Percentiles rank a stretch among this genome's conserved stretches.
phyloP scores from a whole-genome alignment of 2,329 filamentous ascomycete species.

The Stagonosporopsis chrysanthemi region DNA sequence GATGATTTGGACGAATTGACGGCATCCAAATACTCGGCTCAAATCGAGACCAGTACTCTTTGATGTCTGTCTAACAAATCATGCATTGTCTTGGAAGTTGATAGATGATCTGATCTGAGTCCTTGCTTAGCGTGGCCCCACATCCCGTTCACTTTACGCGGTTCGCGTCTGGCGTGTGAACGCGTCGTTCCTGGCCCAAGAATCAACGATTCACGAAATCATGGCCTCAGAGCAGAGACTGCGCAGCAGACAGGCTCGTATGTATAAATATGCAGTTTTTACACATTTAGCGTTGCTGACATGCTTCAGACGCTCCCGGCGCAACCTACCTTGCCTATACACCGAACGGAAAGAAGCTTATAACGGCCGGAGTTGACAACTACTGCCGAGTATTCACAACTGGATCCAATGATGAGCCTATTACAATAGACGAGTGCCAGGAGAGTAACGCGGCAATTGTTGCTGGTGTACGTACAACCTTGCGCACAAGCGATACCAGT shows the following conservation, averaged over 20 bases:
- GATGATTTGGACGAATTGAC: too few species aligned
- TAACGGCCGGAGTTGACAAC: constrained; percentile 93
- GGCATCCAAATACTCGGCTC: not conserved
- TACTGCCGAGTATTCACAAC: constrained; percentile 92
- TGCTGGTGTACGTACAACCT: constrained; percentile 62
- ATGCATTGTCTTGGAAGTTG: not conserved
- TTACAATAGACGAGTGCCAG: constrained; percentile 87
- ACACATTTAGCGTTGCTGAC: constrained; percentile 1
- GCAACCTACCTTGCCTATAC: constrained; percentile 89
- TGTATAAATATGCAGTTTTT: constrained; percentile 17
- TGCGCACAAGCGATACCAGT: not conserved
- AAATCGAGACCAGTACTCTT: too few species aligned
- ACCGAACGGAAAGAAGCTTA: constrained; percentile 81
- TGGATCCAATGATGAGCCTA: constrained; percentile 89
- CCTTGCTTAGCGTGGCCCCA: constrained; percentile 14
- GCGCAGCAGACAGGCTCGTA: constrained; percentile 45
- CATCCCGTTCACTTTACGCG: constrained; percentile 14
- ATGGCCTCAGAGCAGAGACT: constrained; percentile 33
- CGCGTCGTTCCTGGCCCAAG: constrained; percentile 14
- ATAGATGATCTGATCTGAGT: not conserved
- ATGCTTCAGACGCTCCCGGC: constrained; percentile 74
- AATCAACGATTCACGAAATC: constrained; percentile 2
- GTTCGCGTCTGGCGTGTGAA: constrained; percentile 10
- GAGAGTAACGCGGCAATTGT: constrained; percentile 85
- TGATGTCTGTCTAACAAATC: too few species aligned